Conservation (phyloP, 106 monocot genomes). For the Dendrobium huoshanense region DNA sequence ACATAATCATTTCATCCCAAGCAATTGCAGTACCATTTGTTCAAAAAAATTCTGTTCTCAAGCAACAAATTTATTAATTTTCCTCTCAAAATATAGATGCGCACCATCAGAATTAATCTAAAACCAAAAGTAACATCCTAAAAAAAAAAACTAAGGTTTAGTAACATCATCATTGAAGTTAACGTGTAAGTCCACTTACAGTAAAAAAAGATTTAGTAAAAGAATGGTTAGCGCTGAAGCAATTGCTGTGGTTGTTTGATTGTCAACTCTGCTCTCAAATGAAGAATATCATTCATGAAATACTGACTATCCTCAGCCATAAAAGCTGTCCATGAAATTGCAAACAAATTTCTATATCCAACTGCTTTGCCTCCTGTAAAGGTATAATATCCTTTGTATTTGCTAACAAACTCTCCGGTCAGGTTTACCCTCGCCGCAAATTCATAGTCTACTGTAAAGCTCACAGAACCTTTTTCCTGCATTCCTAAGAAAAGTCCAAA, state of each 20-base stretch:
- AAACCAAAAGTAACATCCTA: no score
- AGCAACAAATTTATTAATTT: no score
- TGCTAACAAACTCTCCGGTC: conserved; percentile 56
- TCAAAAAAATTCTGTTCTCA: no score
- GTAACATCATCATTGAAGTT: no score
- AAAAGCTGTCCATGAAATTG: conserved; percentile 64
- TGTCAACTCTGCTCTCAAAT: conserved; percentile 64
- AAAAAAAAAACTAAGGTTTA: no score
- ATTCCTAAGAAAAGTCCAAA: conserved; percentile 75
- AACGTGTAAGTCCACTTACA: no score
- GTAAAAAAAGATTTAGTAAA: no score
- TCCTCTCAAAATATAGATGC: no score
- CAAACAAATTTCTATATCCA: conserved; percentile 65
- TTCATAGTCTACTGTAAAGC: conserved; percentile 75
- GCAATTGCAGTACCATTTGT: no score
- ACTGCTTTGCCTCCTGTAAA: conserved; percentile 79
- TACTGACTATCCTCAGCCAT: conserved; percentile 69
- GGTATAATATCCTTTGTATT: conserved; percentile 69
- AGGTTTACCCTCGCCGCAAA: conserved; percentile 59
- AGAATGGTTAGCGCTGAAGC: conserved; percentile 1
- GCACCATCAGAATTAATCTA: no score
- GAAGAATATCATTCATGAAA: conserved; percentile 57
- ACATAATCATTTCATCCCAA: no score
- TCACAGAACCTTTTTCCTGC: conserved; percentile 69
- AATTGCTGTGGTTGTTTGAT: conserved; percentile 45